Percentiles rank a stretch among this genome's conserved stretches.
Conservation (phyloP, 1,284 basidiomycete genomes). For the Exobasidium cylindrosporum region DNA sequence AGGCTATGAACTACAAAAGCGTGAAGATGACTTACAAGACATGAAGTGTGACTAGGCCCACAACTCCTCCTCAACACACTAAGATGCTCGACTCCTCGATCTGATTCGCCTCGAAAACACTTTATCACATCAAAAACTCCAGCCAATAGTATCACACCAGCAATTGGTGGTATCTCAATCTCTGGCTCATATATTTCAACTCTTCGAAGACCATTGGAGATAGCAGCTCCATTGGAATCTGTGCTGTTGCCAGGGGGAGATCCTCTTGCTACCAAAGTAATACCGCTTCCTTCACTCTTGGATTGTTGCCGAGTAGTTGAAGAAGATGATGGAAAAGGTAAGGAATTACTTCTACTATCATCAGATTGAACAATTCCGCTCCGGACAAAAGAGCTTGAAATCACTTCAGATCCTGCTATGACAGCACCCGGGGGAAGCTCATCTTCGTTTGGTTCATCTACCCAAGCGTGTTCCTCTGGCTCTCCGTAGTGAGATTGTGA, state of each 20-base stretch:
- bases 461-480: slow-evolving; percentile 27
- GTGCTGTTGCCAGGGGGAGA: neutral
- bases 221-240: neutral
- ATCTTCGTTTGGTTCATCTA: slow-evolving; percentile 27
- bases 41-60: slow-evolving; percentile 55
- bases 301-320: neutral
- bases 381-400: neutral
- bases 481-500: neutral
- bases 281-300: neutral
- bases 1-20: neutral
- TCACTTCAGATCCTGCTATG: neutral
- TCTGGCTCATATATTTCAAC: slow-evolving; percentile 56
- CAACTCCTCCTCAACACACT: slow-evolving; percentile 52
- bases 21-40: slow-evolving; percentile 31
- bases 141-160: slow-evolving; percentile 55
- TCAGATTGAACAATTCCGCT: no score
- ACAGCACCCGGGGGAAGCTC: neutral
- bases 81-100: slow-evolving; percentile 56
- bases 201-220: slow-evolving; percentile 41
- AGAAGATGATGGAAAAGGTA: slow-evolving; percentile 12
- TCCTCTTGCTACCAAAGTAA: neutral
- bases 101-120: slow-evolving; percentile 53
- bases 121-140: slow-evolving; percentile 57
- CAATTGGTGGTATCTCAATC: slow-evolving; percentile 50
- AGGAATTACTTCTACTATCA: neutral